These are phyloP conservation scores for Penicillium steckii DNA, from an alignment of 495 filamentous ascomycete genomes.

Conservation along the genomic window DNA sequence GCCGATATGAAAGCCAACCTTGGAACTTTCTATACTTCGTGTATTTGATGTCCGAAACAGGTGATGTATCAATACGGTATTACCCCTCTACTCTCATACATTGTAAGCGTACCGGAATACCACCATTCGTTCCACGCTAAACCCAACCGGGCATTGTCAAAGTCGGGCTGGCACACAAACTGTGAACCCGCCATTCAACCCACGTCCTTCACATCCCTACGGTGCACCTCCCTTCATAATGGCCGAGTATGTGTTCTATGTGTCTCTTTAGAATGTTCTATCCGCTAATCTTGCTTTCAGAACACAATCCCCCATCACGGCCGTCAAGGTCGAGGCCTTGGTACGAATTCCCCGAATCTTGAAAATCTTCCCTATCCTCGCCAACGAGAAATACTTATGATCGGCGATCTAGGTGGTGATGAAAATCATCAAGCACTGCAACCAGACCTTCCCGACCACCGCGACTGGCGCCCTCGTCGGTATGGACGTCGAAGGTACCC, in stretches of 20 bases:
- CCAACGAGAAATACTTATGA: conserved; percentile 31
- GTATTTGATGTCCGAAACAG: no score
- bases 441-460: conserved; percentile 80
- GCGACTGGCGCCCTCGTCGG: conserved; percentile 89
- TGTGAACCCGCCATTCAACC: conserved; percentile 22
- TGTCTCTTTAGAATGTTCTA: background rate
- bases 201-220: conserved; percentile 23
- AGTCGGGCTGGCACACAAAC: conserved; percentile 44
- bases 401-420: conserved; percentile 70
- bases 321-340: conserved; percentile 84
- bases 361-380: conserved; percentile 33
- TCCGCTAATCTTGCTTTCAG: conserved; percentile 15
- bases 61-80: conserved; percentile 13
- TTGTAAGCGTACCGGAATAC: background rate
- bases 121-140: conserved; percentile 16
- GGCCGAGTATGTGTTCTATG: conserved; percentile 40
- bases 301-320: conserved; percentile 59
- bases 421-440: conserved; percentile 95
- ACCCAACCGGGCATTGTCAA: conserved; percentile 21
- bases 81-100: conserved; percentile 14
- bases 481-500: conserved; percentile 79
- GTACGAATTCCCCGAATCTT: conserved; percentile 46
- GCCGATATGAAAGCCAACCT: no score
- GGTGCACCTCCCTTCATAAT: conserved; percentile 39
- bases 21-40: no score